Percentiles rank a stretch among this genome's conserved stretches.
phyloP scores from a whole-genome alignment of 331 rosid genomes.

The Malus hybrid region DNA sequence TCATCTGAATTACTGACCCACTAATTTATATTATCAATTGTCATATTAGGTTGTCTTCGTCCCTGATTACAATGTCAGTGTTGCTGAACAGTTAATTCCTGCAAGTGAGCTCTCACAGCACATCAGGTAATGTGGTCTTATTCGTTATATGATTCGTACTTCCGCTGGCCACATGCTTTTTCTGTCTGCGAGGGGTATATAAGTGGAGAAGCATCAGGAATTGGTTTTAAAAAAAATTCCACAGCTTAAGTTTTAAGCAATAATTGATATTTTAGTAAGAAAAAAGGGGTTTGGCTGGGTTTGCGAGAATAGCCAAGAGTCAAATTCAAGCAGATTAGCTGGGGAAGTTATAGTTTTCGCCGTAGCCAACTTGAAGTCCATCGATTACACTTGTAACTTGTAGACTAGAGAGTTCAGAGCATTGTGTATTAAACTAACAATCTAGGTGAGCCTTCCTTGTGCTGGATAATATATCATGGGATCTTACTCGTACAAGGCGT shows the following conservation, averaged over 20 bases:
- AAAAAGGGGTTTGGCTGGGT: not conserved
- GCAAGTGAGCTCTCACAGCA: constrained; percentile 97
- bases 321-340: not conserved
- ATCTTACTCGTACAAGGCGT: no score
- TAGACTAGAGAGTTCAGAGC: no score
- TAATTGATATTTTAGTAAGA: not conserved
- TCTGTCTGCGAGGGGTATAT: not conserved
- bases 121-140: constrained; percentile 52
- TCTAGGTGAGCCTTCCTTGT: no score
- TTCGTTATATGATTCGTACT: constrained; percentile 7
- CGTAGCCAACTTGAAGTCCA: not conserved
- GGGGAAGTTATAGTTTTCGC: not conserved
- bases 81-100: constrained; percentile 90
- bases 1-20: not conserved
- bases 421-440: no score
- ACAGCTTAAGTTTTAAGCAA: not conserved
- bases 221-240: not conserved
- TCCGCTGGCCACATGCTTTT: not conserved
- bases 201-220: not conserved
- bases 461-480: no score
- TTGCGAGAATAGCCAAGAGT: no score
- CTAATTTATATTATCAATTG: constrained; percentile 1
- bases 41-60: constrained; percentile 70
- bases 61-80: constrained; percentile 96
- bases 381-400: not conserved